A percentile compares a stretch with the other conserved stretches of the same genome.
phyloP scores from a whole-genome alignment of 108 stramenopile species.

The Stephanodiscus minutulus region DNA sequence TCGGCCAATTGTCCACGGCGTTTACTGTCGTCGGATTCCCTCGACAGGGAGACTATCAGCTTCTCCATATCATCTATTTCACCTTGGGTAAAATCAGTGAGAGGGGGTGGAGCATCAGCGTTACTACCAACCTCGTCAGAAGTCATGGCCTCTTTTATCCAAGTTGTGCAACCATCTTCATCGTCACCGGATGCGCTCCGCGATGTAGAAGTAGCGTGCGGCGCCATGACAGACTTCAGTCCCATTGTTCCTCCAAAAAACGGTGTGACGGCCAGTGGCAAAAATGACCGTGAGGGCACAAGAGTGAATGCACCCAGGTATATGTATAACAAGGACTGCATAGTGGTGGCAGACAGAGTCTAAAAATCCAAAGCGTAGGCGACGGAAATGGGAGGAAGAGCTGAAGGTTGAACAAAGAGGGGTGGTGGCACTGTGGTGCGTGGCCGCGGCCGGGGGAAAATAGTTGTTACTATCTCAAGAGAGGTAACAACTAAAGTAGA shows the following conservation, averaged over 20 bases:
- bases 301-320: neutral
- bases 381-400: too few species aligned
- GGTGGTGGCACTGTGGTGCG: too few species aligned
- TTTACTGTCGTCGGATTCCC: conserved; percentile 59
- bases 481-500: too few species aligned
- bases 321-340: too few species aligned
- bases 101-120: neutral
- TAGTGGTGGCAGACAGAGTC: too few species aligned
- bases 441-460: too few species aligned
- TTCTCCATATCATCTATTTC: conserved; percentile 72
- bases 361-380: too few species aligned
- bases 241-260: neutral
- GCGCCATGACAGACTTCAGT: neutral
- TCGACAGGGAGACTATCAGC: conserved; percentile 60
- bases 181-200: conserved; percentile 1
- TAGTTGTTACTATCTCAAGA: too few species aligned
- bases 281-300: conserved; percentile 4
- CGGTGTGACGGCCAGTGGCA: neutral
- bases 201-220: neutral
- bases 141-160: conserved; percentile 37
- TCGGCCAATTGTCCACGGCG: conserved; percentile 48
- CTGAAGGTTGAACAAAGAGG: too few species aligned
- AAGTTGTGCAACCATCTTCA: conserved; percentile 24
- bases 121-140: neutral
- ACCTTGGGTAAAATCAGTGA: conserved; percentile 31